Percentiles rank a stretch among this genome's conserved stretches.
phyloP scores from a whole-genome alignment of 2,329 filamentous ascomycete genomes.

The Fusarium haematococcum region DNA sequence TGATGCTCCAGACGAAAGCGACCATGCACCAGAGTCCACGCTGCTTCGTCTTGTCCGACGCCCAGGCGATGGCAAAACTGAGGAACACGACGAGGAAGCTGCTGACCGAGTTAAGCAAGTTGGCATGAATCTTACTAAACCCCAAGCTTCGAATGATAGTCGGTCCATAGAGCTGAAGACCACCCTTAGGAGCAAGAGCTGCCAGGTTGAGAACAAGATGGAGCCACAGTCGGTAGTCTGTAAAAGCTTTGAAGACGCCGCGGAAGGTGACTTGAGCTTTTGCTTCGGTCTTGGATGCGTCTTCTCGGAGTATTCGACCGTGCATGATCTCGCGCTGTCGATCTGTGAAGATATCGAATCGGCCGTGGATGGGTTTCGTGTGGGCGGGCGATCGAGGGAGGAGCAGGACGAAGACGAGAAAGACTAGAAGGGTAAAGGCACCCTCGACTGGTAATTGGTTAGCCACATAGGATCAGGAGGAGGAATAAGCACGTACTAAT shows the following conservation, averaged over 20 bases:
- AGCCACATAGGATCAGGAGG: background rate
- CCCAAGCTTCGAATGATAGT: slow-evolving; percentile 38
- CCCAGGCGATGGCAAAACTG: slow-evolving; percentile 25
- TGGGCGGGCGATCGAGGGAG: slow-evolving; percentile 29
- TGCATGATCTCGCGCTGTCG: slow-evolving; percentile 35
- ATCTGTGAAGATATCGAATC: slow-evolving; percentile 32
- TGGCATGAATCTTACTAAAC: slow-evolving; percentile 39
- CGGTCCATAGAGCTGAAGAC: slow-evolving; percentile 40
- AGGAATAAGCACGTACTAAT: slow-evolving; percentile 3
- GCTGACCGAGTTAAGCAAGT: slow-evolving; percentile 39
- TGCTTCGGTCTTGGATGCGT: slow-evolving; percentile 34
- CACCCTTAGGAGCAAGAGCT: slow-evolving; percentile 39
- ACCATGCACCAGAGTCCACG: slow-evolving; percentile 39
- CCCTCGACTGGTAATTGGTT: slow-evolving; percentile 18
- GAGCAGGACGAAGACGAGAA: slow-evolving; percentile 25
- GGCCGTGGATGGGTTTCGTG: slow-evolving; percentile 27
- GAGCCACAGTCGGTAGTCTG: slow-evolving; percentile 32
- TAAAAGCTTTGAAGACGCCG: slow-evolving; percentile 2
- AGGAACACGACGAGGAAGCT: slow-evolving; percentile 33
- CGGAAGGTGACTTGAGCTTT: slow-evolving; percentile 16
- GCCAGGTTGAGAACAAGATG: slow-evolving; percentile 38
- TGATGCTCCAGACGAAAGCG: slow-evolving; percentile 35
- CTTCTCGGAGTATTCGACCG: slow-evolving; percentile 30
- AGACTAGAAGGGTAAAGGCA: slow-evolving; percentile 28
- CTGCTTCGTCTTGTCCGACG: slow-evolving; percentile 30